These are phyloP conservation scores for Rhizopogon rudus DNA, from an alignment of 768 basidiomycete species.

Conservation along the genomic window DNA sequence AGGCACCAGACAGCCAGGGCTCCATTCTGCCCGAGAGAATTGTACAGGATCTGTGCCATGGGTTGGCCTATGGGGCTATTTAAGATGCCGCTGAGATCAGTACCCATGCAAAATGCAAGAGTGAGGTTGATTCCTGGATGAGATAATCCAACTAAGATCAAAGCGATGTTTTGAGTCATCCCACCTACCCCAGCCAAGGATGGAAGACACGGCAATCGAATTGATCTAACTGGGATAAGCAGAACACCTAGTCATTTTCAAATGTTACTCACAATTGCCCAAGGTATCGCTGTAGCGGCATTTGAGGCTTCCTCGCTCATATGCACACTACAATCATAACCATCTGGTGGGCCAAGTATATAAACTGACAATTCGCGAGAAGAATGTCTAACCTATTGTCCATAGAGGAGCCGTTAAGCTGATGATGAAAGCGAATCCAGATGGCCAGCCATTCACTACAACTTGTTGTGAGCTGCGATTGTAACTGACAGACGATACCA, in stretches of 20 bases:
- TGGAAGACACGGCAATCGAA: constrained; percentile 48
- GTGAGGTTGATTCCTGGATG: constrained; percentile 48
- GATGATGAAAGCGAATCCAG: constrained; percentile 42
- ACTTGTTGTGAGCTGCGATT: background rate
- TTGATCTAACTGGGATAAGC: constrained; percentile 35
- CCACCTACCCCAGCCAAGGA: constrained; percentile 55
- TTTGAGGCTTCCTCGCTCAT: constrained; percentile 71
- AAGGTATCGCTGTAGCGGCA: constrained; percentile 62
- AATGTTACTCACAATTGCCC: constrained; percentile 45
- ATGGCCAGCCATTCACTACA: constrained; percentile 33
- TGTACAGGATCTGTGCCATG: constrained; percentile 34
- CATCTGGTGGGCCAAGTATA: constrained; percentile 33
- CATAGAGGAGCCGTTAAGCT: constrained; percentile 32
- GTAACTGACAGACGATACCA: background rate
- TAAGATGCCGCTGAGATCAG: constrained; percentile 34
- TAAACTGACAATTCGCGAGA: background rate
- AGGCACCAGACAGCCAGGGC: constrained; percentile 33
- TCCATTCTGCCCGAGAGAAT: constrained; percentile 42
- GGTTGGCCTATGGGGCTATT: constrained; percentile 45
- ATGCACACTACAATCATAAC: constrained; percentile 55
- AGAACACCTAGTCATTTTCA: background rate
- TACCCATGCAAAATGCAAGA: constrained; percentile 59
- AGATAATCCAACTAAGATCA: background rate
- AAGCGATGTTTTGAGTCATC: background rate
- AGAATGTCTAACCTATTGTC: constrained; percentile 25